Evolutionary conservation across 1,284 basidiomycete species (phyloP), one percentile per base, ranked within the genome.

Genomic region (Exobasidium cylindrosporum): DNA sequence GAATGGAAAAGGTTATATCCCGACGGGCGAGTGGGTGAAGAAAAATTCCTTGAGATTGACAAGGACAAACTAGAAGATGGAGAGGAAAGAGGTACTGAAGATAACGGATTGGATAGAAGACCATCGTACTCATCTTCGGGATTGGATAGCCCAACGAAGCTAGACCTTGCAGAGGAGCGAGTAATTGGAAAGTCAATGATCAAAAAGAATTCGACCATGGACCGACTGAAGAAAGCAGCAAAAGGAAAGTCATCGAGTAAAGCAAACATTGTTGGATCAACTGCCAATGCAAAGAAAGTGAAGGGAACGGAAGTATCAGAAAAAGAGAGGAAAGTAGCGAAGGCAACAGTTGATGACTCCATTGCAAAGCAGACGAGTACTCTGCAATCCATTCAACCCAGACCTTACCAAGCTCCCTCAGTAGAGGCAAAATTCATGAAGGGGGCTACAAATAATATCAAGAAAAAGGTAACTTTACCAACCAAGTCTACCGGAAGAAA

Each of bases 201-300:
- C 28, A 55, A 55, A 28, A 55, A 55, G 30, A 26, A 26, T 14
- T 26, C 53, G 29, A 55, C 53, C n/a, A 55, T 30, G 30, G 40
- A 55, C 17, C 53, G 53, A 5, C 53, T 55, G n/a, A 23, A 21
- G n/a, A 26, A 31, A 14, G 53, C 53, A 24, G 53, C 53, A 55
- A 55, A 55, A 17, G 53, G 53, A n/a, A 55, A 35, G 53, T 11
- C 17, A 4, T 40, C 53, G 3, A 14, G n/a, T 23, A 26, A 13
- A 14, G 14, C 21, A 13, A 35, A 14, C 21, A 44, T 29, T 31
- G 14, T 29, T 4, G 23, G 30, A 26, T 29, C 29, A 17, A 29
- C 40, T 14, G 17, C 31, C 21, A 4, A 13, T n/a, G 4, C 53
- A 21, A 31, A 35, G 5, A 35, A 40, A 29, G 21, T 21, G 47